phyloP scores from a whole-genome alignment of 371 early-diverging fungal species.

The Encephalitozoon intestinalis region DNA sequence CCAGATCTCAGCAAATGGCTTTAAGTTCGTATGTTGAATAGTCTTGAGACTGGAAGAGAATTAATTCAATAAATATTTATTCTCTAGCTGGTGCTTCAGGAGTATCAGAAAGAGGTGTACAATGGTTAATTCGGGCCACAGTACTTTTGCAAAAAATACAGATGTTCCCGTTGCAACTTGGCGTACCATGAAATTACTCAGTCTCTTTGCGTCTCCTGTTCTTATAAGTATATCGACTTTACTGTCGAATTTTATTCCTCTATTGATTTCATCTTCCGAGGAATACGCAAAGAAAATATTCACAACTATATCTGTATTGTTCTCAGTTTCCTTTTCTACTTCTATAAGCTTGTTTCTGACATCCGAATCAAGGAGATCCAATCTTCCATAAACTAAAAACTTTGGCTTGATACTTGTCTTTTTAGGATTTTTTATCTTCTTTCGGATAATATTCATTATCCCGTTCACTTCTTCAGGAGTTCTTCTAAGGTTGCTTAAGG shows the following conservation, averaged over 20 bases:
- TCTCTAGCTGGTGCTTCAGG: constrained; percentile 48
- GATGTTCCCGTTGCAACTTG: constrained; percentile 64
- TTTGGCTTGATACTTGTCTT: constrained; percentile 62
- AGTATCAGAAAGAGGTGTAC: constrained; percentile 43
- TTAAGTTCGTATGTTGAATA: not conserved
- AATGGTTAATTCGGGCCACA: constrained; percentile 57
- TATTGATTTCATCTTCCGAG: constrained; percentile 75
- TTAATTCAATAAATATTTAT: constrained; percentile 15
- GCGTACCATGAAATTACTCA: constrained; percentile 92
- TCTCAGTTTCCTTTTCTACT: constrained; percentile 66
- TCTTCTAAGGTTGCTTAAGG: constrained; percentile 87
- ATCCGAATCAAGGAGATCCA: constrained; percentile 65
- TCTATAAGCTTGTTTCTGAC: constrained; percentile 64
- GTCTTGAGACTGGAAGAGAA: not conserved
- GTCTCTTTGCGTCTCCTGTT: constrained; percentile 84
- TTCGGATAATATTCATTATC: constrained; percentile 73
- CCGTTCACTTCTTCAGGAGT: constrained; percentile 72
- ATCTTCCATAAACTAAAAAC: constrained; percentile 73
- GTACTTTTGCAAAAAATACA: constrained; percentile 43
- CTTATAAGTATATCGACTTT: constrained; percentile 78
- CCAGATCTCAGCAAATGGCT: constrained; percentile 9
- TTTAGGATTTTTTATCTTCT: constrained; percentile 63
- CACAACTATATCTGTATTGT: constrained; percentile 68
- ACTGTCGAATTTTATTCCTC: constrained; percentile 3
- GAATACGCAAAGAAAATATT: constrained; percentile 91